Percentiles rank a stretch among this genome's conserved stretches.
These are phyloP conservation scores for Cyberlindnera mrakii DNA, from an alignment of 805 yeast species.

Conservation along the genomic window DNA sequence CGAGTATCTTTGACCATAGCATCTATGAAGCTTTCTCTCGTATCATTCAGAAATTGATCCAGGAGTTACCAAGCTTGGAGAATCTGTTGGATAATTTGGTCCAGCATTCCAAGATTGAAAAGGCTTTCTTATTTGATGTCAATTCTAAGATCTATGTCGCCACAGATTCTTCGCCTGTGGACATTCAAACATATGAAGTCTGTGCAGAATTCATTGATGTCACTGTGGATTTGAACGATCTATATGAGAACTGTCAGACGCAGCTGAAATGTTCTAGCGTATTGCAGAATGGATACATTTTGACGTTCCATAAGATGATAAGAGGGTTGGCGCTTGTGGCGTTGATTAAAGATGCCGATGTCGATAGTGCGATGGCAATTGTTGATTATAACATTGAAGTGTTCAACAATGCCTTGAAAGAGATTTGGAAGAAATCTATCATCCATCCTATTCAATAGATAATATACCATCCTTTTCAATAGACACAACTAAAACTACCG, in stretches of 20 bases:
- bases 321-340: slow-evolving; percentile 91
- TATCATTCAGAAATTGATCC: slow-evolving; percentile 84
- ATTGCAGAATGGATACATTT: slow-evolving; percentile 75
- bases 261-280: slow-evolving; percentile 60
- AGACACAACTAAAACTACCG: neutral
- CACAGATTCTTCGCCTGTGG: slow-evolving; percentile 93
- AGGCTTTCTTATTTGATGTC: slow-evolving; percentile 87
- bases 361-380: slow-evolving; percentile 49
- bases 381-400: slow-evolving; percentile 86
- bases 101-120: slow-evolving; percentile 85
- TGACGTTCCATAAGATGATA: slow-evolving; percentile 86
- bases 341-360: slow-evolving; percentile 49
- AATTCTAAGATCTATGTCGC: slow-evolving; percentile 92
- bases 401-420: slow-evolving; percentile 69
- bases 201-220: slow-evolving; percentile 97
- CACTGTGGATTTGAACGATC: slow-evolving; percentile 77
- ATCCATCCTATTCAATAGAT: slow-evolving; percentile 4
- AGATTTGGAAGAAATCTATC: slow-evolving; percentile 40
- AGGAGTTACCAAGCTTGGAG: slow-evolving; percentile 83
- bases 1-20: slow-evolving; percentile 93
- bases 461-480: neutral
- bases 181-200: slow-evolving; percentile 90
- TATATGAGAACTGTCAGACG: slow-evolving; percentile 37
- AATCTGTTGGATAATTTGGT: slow-evolving; percentile 83
- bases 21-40: slow-evolving; percentile 93